A percentile compares a stretch with the other conserved stretches of the same genome.
Conservation (phyloP, 1,284 basidiomycete genomes). For the Puccinia brachypodii region DNA sequence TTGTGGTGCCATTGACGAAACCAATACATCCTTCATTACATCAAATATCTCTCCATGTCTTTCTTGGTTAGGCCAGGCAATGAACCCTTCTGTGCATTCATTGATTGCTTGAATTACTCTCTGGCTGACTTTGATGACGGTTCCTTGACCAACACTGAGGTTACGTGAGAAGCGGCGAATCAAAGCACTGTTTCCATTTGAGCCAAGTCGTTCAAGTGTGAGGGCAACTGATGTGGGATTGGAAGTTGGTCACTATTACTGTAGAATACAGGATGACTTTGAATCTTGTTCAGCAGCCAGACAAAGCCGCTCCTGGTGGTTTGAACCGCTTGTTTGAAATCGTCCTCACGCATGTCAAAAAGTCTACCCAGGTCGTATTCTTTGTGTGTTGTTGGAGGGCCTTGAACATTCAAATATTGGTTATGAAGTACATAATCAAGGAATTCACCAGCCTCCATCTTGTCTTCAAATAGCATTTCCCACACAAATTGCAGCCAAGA, state of each 20-base stretch:
- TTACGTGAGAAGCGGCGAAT: not conserved
- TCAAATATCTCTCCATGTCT: not conserved
- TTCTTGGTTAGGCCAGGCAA: not conserved
- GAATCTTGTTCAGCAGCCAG: not conserved
- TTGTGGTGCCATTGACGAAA: too few species aligned
- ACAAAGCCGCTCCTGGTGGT: not conserved
- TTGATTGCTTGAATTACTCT: not conserved
- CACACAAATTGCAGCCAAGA: not conserved
- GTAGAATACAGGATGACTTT: not conserved
- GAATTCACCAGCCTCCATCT: not conserved
- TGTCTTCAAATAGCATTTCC: not conserved
- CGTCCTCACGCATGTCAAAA: not conserved
- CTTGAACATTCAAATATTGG: not conserved
- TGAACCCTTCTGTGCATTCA: too few species aligned
- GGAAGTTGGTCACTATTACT: not conserved
- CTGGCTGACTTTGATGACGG: not conserved
- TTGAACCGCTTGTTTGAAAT: not conserved
- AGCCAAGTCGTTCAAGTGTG: constrained; percentile 13
- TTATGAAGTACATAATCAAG: not conserved
- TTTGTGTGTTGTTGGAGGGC: not conserved
- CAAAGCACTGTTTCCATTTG: constrained; percentile 11
- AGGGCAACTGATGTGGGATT: not conserved
- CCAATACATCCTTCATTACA: too few species aligned
- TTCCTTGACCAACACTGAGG: not conserved
- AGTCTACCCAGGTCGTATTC: not conserved